A percentile compares a stretch with the other conserved stretches of the same genome.
These are phyloP conservation scores for Pestalotiopsis sp. DNA, from an alignment of 2,329 filamentous ascomycete species.

Conservation along the genomic window DNA sequence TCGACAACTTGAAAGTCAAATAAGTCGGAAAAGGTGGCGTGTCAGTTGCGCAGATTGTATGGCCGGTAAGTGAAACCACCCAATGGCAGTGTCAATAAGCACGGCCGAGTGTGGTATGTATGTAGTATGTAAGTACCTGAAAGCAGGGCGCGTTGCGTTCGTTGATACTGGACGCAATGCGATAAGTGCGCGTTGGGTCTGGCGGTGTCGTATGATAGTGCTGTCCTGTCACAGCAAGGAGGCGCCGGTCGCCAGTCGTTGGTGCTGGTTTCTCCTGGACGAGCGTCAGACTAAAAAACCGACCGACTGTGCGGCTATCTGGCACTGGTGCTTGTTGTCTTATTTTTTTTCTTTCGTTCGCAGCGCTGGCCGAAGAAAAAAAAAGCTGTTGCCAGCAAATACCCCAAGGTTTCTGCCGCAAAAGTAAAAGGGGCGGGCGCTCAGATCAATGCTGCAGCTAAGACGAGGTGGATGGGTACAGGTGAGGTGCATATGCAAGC, in stretches of 20 bases:
- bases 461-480: not conserved
- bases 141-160: not conserved
- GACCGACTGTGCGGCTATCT: not conserved
- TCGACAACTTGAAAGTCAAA: not conserved
- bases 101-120: not conserved
- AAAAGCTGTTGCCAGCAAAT: not conserved
- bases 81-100: not conserved
- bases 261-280: not conserved
- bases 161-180: not conserved
- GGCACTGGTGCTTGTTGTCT: not conserved
- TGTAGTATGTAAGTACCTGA: not conserved
- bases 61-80: not conserved
- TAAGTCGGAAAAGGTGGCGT: not conserved
- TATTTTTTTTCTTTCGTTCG: not conserved
- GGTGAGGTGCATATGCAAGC: not conserved
- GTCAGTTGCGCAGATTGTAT: not conserved
- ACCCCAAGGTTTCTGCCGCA: slow-evolving; percentile 7
- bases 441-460: slow-evolving; percentile 7
- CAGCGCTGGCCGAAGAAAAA: not conserved
- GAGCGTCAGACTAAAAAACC: not conserved
- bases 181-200: not conserved
- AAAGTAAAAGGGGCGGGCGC: slow-evolving; percentile 9
- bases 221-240: not conserved
- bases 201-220: not conserved
- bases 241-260: not conserved